Evolutionary conservation across 495 filamentous ascomycete genomes (phyloP), one percentile per base, ranked within the genome.

Genomic region (Lasiosphaeria miniovina): DNA sequence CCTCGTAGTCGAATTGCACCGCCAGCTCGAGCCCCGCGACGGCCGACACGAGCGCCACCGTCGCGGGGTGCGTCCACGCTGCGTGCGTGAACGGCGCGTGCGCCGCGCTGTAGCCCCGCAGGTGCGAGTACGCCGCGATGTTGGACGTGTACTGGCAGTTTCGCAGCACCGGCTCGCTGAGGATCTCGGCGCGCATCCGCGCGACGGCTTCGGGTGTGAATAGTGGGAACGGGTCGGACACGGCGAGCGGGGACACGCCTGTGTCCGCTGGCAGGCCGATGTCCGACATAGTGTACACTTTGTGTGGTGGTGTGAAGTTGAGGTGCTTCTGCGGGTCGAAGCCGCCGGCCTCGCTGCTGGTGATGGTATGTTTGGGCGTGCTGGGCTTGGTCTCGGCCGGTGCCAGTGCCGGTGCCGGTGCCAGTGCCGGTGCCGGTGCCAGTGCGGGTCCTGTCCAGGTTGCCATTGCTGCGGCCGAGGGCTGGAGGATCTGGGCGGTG

Each of bases 21-120:
- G 89, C 80, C 12, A 90, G 76, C 32, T 89, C 88, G 49, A 90
- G 82, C n/a, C 88, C 87, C n/a, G 87, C 88, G 36, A 90, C 81
- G 57, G 85, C 81, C 11, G 87, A 90, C 36, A 90, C 76, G 62
- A 87, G 84, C 3, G 72, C 71, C 8, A 90, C 79, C 0, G 83
- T 87, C 50, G 85, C 80, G 0, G 87, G 83, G 60, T 80, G 77
- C 53, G 82, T 85, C 43, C 43, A 14, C 4, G 6, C 15, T 2
- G 6, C 15, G 6, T 46, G 43, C 50, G 6, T 51, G 48, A 46
- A 72, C 51, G 60, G 40, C 15, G 78, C 79, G 72, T 78, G 89
- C 86, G 87, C 85, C 36, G 82, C 75, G 31, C 84, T 81, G 72
- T 84, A 89, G n/a, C 87, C 87, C 53, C 88, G 77, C 48, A 90